Evolutionary conservation across 495 filamentous ascomycete species (phyloP), one percentile per base, ranked within the genome.

Genomic region (Penicillium bovifimosum): DNA sequence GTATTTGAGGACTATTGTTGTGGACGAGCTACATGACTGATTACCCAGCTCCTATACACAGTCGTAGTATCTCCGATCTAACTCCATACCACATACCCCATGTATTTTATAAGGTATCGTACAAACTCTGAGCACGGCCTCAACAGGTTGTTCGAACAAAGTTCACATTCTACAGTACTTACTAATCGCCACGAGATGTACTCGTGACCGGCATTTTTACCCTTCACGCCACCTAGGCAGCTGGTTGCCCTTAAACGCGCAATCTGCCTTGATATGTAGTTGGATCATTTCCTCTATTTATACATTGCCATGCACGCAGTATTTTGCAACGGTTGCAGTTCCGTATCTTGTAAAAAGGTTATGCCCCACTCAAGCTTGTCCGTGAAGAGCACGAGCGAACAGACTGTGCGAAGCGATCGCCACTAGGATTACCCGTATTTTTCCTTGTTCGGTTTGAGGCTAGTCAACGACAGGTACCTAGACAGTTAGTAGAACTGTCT

Each of bases 341-440:
- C 20, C 2, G 20, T 24, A 24, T 24, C 4, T 24, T 24, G 20
- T 24, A 24, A 24, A 24, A 24, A 24, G 32, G 32, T 33, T 41
- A 45, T 39, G 47, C 40, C 33, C 53, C 39, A 55, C 47, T 41
- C 38, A 13, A 52, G 36, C 50, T 52, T 51, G 43, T 24, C 20
- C 31, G 7, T 28, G 40, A 41, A 26, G 18, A n/a, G 20, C 20
- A 24, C 20, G 5, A 36, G 34, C 34, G 43, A 41, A 52, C 42
- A 18, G 47, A 33, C 47, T 54, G 47, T 54, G 60, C 52, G 47
- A 48, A 51, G 43, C 61, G 69, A 72, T 72, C 69, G 63, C 64
- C 67, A 60, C 67, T 64, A 72, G 67, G 64, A 69, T 69, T 66
- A 63, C 60, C 35, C 64, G 46, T 52, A 55, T 44, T 40, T 31